Evolutionary conservation across 2,329 filamentous ascomycete genomes (phyloP).

Genomic region (Chaetomium globosum): DNA sequence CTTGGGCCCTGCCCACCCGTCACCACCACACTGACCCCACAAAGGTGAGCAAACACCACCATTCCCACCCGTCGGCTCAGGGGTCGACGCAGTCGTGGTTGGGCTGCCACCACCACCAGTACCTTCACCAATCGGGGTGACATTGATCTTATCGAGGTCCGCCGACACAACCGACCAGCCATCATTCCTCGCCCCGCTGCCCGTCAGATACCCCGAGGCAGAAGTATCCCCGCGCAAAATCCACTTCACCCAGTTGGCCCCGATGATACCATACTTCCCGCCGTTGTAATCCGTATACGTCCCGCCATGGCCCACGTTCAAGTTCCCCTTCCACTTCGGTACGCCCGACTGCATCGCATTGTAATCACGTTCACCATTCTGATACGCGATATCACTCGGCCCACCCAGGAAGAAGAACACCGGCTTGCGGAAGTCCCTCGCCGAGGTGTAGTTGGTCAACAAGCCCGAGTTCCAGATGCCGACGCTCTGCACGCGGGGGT

Average conservation of each 20-base stretch:
- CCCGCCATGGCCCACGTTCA: slow-evolving; percentile 30
- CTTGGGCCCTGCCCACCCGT: slow-evolving; percentile 11
- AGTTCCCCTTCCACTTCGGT: slow-evolving; percentile 33
- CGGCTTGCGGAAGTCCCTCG: slow-evolving; percentile 27
- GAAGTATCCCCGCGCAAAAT: slow-evolving; percentile 27
- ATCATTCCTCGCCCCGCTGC: slow-evolving; percentile 22
- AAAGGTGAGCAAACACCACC: slow-evolving; percentile 8
- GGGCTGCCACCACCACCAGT: not conserved
- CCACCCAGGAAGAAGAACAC: slow-evolving; percentile 33
- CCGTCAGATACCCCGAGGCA: slow-evolving; percentile 25
- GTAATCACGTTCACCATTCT: slow-evolving; percentile 33
- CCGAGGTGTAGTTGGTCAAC: slow-evolving; percentile 17
- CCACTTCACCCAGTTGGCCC: slow-evolving; percentile 28
- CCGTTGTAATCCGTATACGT: slow-evolving; percentile 28
- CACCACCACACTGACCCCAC: slow-evolving; percentile 17
- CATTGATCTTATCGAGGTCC: slow-evolving; percentile 25
- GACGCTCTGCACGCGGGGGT: slow-evolving; percentile 29
- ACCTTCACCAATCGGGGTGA: slow-evolving; percentile 18
- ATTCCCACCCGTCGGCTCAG: not conserved
- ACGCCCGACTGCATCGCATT: slow-evolving; percentile 19
- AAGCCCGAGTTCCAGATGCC: slow-evolving; percentile 24
- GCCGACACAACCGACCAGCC: slow-evolving; percentile 30
- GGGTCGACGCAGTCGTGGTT: not conserved
- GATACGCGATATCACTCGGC: slow-evolving; percentile 28
- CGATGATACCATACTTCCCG: slow-evolving; percentile 31